Evolutionary conservation across 78 protist species (phyloP).

Genomic region (Dictyostelium purpureum): DNA sequence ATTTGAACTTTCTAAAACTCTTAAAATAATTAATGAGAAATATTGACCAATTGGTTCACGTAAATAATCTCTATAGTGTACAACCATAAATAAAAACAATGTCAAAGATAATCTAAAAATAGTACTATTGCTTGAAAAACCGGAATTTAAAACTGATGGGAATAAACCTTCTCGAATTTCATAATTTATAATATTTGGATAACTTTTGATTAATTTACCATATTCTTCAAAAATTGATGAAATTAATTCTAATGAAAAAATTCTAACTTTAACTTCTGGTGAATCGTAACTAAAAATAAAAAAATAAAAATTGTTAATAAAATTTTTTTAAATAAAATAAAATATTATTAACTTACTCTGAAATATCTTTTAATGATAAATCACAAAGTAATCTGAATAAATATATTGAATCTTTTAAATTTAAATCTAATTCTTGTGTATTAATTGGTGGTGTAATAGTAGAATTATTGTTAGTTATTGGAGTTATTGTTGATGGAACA

Average conservation of each 20-base stretch:
- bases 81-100: constrained; percentile 80
- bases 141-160: constrained; percentile 55
- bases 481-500: background rate
- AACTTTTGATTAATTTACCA: constrained; percentile 60
- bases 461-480: background rate
- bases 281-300: constrained; percentile 30
- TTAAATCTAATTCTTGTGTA: constrained; percentile 30
- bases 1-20: constrained; percentile 89
- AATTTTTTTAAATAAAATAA: background rate
- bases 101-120: constrained; percentile 83
- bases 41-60: constrained; percentile 93
- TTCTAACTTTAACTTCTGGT: constrained; percentile 66
- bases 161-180: constrained; percentile 74
- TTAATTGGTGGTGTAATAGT: background rate
- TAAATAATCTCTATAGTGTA: constrained; percentile 86
- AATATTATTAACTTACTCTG: constrained; percentile 49
- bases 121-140: constrained; percentile 38
- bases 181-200: constrained; percentile 57
- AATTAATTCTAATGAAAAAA: constrained; percentile 75
- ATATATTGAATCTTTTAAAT: constrained; percentile 37
- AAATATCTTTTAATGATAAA: constrained; percentile 60
- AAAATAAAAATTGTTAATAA: background rate
- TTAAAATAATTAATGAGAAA: constrained; percentile 89
- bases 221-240: constrained; percentile 67
- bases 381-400: constrained; percentile 63